Evolutionary conservation across 805 yeast species (phyloP).

Genomic region (Suhomyces sp.): DNA sequence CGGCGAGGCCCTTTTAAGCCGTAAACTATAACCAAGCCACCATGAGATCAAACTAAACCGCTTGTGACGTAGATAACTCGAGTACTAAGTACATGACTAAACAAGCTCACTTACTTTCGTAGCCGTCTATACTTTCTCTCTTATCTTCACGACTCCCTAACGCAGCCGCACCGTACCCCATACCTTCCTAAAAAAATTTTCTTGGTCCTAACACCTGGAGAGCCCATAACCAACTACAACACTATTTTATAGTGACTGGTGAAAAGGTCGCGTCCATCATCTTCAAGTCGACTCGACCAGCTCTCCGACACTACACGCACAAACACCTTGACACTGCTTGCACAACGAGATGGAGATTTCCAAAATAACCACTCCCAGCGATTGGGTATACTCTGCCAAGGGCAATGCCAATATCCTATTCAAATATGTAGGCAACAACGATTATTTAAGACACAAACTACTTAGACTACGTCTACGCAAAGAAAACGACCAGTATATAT

Average conservation of each 20-base stretch:
- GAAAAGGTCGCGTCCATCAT: neutral
- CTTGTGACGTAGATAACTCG: neutral
- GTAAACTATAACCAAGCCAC: neutral
- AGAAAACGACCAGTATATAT: slow-evolving; percentile 32
- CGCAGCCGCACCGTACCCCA: neutral
- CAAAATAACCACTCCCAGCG: slow-evolving; percentile 25
- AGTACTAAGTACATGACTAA: neutral
- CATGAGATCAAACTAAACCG: no score
- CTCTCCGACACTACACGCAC: no score
- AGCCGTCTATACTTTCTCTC: neutral
- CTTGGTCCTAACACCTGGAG: neutral
- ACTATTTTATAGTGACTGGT: no score
- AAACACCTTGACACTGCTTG: no score
- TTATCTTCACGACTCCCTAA: neutral
- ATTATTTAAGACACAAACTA: slow-evolving; percentile 33
- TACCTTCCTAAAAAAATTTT: neutral
- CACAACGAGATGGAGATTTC: slow-evolving; percentile 37
- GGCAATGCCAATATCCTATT: slow-evolving; percentile 52
- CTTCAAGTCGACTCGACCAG: neutral
- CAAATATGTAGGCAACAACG: slow-evolving; percentile 35
- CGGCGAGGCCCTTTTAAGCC: neutral
- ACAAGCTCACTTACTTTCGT: no score
- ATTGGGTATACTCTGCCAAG: slow-evolving; percentile 46
- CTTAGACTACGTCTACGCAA: slow-evolving; percentile 36
- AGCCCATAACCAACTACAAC: neutral